Base-by-base conservation (phyloP, 768 basidiomycete species). In the Scleroderma citrinum region DNA sequence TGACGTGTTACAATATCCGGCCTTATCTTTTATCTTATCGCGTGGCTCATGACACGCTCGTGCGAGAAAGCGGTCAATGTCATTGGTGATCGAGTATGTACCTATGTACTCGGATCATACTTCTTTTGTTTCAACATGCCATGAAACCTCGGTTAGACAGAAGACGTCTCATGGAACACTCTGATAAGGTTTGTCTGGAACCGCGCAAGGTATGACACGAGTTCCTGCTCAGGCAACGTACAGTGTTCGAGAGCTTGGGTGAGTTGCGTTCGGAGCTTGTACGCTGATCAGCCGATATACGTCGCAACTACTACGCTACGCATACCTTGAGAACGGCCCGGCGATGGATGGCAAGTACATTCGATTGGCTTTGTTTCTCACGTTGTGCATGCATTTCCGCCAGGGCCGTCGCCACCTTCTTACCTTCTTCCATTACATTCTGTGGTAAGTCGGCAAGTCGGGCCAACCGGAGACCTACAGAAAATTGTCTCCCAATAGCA, bases 391-490 rank as follows among this genome's bases (percentile, higher is more conserved):
- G 80, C 7, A 83, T 65, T 19, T 77, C 77, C 3, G 75, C 67
- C 10, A 96, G 76, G 8, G 66, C 69, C 13, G 73, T 71, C 2
- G 90, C 79, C 0, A 89, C 79, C 48, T 78, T 71, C 50, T 68
- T 76, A 5, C 78, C 83, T 63, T 87, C 82, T 4, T 59, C 53
- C 36, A 93, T 63, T 12, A 95, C 80, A 41, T 87, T 78, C 0
- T 64, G 53, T 0, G 95, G 95, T 1, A 99, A 72, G 59, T 93
- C 91, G 1, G 92, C 93, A 5, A 95, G 76, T 41, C 81, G 80
- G 12, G 94, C 93, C 23, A 97, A 77, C 56, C 96, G 88, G 11
- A 99, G 71, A 3, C 95, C 94, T 94, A 17, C 19, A 31, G 20
- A 10, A 10, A 30, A n/a, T n/a, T 34, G 6, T 3, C n/a, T 17